Evolutionary conservation across 345 rosid species (phyloP).

Genomic region (Eutrema japonicum): DNA sequence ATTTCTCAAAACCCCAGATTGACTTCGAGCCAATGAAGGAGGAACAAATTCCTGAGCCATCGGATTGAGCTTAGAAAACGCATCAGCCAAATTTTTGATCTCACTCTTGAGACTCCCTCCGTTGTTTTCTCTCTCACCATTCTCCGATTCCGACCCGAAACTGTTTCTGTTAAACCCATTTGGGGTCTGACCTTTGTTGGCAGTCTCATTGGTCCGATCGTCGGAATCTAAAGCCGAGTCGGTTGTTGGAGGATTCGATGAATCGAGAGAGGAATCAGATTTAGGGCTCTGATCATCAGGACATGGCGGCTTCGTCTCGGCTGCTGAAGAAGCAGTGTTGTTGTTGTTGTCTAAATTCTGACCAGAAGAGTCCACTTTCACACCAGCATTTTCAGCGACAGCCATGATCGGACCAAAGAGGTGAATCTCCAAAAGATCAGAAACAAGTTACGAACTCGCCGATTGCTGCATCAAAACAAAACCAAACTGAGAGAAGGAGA

Average conservation of each 20-base stretch:
- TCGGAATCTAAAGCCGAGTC: conserved; percentile 38
- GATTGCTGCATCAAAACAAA: conserved; percentile 41
- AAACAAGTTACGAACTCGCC: conserved; percentile 29
- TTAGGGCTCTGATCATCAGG: conserved; percentile 59
- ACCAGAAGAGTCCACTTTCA: conserved; percentile 65
- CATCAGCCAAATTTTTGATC: conserved; percentile 79
- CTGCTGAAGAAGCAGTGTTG: conserved; percentile 55
- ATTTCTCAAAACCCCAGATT: conserved; percentile 51
- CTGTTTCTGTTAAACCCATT: conserved; percentile 43
- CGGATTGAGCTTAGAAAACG: conserved; percentile 88
- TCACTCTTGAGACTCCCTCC: conserved; percentile 53
- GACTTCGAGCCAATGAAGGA: conserved; percentile 57
- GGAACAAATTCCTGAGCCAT: conserved; percentile 97
- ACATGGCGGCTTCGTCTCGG: conserved; percentile 47
- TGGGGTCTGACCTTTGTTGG: conserved; percentile 36
- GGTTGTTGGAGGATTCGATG: conserved; percentile 36
- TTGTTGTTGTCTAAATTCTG: conserved; percentile 66
- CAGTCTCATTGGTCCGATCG: conserved; percentile 39
- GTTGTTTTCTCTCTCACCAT: conserved; percentile 16
- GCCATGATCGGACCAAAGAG: conserved; percentile 65
- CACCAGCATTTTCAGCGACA: conserved; percentile 90
- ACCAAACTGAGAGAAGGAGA: conserved; percentile 22
- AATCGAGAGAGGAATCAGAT: conserved; percentile 46
- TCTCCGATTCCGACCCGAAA: conserved; percentile 15
- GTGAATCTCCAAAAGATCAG: conserved; percentile 29